Conservation (phyloP, 2,329 filamentous ascomycete species). For the Sporothrix schenckii region DNA sequence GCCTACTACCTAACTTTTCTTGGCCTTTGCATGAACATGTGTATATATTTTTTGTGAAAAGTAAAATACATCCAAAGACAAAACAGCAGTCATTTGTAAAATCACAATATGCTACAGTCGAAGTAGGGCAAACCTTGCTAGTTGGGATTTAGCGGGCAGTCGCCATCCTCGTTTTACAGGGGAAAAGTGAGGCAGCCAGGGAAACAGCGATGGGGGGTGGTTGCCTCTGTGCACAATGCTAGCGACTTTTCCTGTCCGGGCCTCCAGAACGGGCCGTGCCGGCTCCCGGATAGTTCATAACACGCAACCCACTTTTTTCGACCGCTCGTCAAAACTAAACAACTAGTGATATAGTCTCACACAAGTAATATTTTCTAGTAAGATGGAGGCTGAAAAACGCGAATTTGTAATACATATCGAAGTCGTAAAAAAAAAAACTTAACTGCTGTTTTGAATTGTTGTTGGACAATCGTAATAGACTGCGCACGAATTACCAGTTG, state of each 20-base stretch:
- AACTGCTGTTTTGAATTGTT: neutral
- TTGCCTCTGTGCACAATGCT: slow-evolving; percentile 17
- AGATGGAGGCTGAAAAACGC: neutral
- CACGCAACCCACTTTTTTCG: slow-evolving; percentile 23
- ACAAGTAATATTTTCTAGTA: too few species aligned
- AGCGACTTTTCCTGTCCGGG: slow-evolving; percentile 24
- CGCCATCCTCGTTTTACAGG: neutral
- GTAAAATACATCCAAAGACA: neutral
- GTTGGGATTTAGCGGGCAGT: slow-evolving; percentile 15
- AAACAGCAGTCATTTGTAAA: neutral
- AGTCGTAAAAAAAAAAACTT: neutral
- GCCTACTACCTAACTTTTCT: too few species aligned
- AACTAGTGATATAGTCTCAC: slow-evolving; percentile 10
- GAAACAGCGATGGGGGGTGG: slow-evolving; percentile 21
- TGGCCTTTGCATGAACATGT: too few species aligned
- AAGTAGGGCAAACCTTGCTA: slow-evolving; percentile 20
- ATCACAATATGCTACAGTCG: neutral
- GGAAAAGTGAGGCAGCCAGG: slow-evolving; percentile 3
- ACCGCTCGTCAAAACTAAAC: too few species aligned
- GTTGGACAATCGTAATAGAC: neutral
- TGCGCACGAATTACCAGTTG: neutral
- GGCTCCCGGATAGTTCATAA: slow-evolving; percentile 33
- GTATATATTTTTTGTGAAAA: neutral
- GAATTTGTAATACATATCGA: neutral
- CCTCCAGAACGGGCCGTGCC: slow-evolving; percentile 38